Conservation (phyloP, 257 asterid species). For the Euphrasia confusa region DNA sequence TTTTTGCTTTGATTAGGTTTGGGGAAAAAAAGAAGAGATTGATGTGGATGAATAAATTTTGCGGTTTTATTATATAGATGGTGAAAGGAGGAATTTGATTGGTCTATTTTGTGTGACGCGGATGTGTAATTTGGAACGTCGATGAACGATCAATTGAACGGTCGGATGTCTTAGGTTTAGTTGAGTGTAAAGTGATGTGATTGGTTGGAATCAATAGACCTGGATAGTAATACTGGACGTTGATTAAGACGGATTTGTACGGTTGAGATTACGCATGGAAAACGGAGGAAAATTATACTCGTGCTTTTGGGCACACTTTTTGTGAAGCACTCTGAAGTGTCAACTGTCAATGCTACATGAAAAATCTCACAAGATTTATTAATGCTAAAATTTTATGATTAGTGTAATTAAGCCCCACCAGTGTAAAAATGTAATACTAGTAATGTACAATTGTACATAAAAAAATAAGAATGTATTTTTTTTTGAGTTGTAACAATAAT, state of each 20-base stretch:
- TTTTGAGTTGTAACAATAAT: too few relatives aligned
- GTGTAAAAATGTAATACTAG: too few relatives aligned
- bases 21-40: background rate
- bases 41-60: background rate
- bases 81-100: conserved; percentile 11
- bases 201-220: background rate
- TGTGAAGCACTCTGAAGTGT: too few relatives aligned
- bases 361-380: too few relatives aligned
- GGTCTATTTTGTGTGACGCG: background rate
- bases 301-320: too few relatives aligned
- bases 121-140: background rate
- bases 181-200: background rate
- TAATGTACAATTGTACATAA: too few relatives aligned
- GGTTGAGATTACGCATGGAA: conserved; percentile 7
- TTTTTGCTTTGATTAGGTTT: background rate
- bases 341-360: too few relatives aligned
- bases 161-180: background rate
- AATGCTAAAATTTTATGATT: too few relatives aligned
- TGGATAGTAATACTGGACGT: conserved; percentile 5
- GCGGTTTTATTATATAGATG: conserved; percentile 7
- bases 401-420: too few relatives aligned
- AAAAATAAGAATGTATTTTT: too few relatives aligned
- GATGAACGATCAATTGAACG: conserved; percentile 13
- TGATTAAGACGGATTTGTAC: conserved; percentile 4
- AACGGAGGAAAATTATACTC: background rate